Evolutionary conservation across 352 stramenopile genomes (phyloP).

Genomic region (Albugo laibachii): DNA sequence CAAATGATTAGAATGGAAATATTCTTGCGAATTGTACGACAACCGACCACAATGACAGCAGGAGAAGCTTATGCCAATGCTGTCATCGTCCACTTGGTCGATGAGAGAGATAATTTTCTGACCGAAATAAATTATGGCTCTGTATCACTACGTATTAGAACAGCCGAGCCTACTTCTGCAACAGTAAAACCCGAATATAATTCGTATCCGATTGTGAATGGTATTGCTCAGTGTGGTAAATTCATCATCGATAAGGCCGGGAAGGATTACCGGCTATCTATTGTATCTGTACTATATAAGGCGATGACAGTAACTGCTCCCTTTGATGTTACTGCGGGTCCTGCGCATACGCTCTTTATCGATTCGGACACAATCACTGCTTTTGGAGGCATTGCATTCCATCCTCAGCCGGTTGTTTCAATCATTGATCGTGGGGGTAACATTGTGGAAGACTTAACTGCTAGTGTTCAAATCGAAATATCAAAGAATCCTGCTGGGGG

Average conservation of each 20-base stretch:
- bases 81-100: constrained; percentile 43
- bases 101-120: constrained; percentile 61
- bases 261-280: constrained; percentile 39
- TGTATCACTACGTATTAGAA: constrained; percentile 30
- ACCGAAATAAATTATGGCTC: constrained; percentile 27
- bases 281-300: constrained; percentile 42
- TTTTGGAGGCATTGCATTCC: constrained; percentile 50
- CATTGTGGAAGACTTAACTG: constrained; percentile 18
- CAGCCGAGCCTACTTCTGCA: constrained; percentile 29
- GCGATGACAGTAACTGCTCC: constrained; percentile 40
- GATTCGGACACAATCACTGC: constrained; percentile 55
- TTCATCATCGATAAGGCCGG: constrained; percentile 50
- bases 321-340: constrained; percentile 54
- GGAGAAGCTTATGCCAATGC: constrained; percentile 39
- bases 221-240: constrained; percentile 42
- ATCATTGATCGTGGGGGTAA: constrained; percentile 72
- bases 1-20: no score
- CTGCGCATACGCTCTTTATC: constrained; percentile 35
- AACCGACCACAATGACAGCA: constrained; percentile 36
- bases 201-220: constrained; percentile 47
- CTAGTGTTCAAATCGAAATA: constrained; percentile 40
- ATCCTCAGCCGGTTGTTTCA: constrained; percentile 44
- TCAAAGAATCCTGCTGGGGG: constrained; percentile 35
- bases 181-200: constrained; percentile 21
- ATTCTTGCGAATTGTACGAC: constrained; percentile 30